Conservation (phyloP, 1,284 basidiomycete genomes). For the Ceratobasidium sp. region DNA sequence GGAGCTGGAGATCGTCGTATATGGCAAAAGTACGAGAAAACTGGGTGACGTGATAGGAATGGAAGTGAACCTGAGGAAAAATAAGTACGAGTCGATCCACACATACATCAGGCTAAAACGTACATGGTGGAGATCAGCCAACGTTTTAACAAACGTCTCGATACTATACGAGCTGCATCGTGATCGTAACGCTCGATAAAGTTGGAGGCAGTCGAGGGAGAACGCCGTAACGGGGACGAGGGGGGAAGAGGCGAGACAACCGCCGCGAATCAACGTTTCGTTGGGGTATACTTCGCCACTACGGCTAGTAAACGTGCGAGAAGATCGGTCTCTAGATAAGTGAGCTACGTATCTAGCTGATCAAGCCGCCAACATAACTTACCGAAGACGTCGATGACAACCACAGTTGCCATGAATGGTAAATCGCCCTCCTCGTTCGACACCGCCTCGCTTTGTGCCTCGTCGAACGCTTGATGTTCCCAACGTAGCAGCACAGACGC, state of each 20-base stretch:
- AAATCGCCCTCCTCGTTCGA: neutral
- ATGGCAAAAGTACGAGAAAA: neutral
- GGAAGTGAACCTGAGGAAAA: neutral
- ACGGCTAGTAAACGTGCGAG: neutral
- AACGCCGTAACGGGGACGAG: neutral
- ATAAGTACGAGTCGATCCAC: neutral
- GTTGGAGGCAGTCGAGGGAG: neutral
- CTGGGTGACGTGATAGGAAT: neutral
- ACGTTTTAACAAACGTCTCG: neutral
- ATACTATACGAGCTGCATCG: neutral
- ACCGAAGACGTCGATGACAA: neutral
- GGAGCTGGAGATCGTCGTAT: neutral
- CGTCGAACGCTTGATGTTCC: neutral
- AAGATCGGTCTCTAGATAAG: neutral
- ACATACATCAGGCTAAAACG: neutral
- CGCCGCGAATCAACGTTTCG: neutral
- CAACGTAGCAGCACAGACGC: neutral
- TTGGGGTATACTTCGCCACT: neutral
- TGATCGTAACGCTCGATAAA: neutral
- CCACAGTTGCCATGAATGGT: neutral
- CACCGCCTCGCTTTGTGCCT: neutral
- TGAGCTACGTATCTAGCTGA: too few relatives aligned
- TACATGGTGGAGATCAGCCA: conserved; percentile 23
- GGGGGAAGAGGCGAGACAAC: neutral
- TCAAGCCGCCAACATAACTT: neutral